phyloP scores from a whole-genome alignment of 441 rosid species.

The Pelargonium australe region DNA sequence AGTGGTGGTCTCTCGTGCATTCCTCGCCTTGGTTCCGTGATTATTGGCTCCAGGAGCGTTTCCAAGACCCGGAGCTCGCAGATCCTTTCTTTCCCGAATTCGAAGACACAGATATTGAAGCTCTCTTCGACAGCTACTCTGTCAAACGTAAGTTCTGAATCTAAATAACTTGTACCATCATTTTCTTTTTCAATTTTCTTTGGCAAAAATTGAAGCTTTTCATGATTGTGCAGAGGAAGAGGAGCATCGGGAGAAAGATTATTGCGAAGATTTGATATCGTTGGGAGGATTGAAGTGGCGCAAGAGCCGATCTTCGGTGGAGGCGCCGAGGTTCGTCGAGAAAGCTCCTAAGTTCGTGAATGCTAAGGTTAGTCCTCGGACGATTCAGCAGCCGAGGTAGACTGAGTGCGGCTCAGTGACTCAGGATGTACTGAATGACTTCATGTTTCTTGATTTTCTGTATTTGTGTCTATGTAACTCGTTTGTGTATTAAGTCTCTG shows the following conservation, averaged over 20 bases:
- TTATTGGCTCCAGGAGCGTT: constrained; percentile 62
- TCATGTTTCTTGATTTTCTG: not conserved
- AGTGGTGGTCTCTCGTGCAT: constrained; percentile 62
- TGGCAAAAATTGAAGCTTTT: not conserved
- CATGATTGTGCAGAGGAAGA: not conserved
- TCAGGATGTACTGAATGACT: not conserved
- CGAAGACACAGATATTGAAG: constrained; percentile 20
- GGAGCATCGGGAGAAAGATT: constrained; percentile 21
- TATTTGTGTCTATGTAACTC: not conserved
- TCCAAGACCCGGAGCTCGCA: constrained; percentile 30
- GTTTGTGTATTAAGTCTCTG: not conserved
- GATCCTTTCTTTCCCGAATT: constrained; percentile 14
- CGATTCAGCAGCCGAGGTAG: constrained; percentile 59
- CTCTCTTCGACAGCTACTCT: constrained; percentile 20
- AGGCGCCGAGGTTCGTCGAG: constrained; percentile 31
- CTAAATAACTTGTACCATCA: not conserved
- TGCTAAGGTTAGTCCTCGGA: constrained; percentile 48
- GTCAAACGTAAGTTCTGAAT: constrained; percentile 8
- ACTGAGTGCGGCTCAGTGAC: constrained; percentile 1
- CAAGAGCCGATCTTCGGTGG: constrained; percentile 23
- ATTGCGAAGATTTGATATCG: constrained; percentile 27
- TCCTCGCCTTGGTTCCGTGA: constrained; percentile 55
- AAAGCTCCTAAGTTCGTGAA: constrained; percentile 49
- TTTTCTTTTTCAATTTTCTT: not conserved
- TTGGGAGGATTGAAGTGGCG: constrained; percentile 35